These are phyloP conservation scores for Candida suzukii DNA, from an alignment of 805 yeast species.

Conservation along the genomic window DNA sequence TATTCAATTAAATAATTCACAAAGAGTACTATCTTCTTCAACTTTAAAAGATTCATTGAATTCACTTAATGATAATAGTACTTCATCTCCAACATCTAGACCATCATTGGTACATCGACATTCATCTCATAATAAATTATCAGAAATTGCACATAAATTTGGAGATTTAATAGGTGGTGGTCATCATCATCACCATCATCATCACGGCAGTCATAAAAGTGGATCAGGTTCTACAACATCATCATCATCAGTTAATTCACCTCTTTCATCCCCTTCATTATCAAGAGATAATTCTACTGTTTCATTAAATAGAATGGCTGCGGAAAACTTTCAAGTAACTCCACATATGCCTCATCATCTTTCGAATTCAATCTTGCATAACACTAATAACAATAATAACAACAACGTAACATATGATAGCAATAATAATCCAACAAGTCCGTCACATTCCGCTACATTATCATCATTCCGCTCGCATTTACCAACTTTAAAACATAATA, in stretches of 20 bases:
- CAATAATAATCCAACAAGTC: conserved; percentile 7
- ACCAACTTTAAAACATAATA: conserved; percentile 8
- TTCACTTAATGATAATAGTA: too few species aligned
- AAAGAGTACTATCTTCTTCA: not conserved
- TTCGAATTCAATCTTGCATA: not conserved
- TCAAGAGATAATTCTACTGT: conserved; percentile 18
- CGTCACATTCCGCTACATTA: conserved; percentile 1
- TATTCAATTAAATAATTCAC: not conserved
- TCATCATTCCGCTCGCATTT: not conserved
- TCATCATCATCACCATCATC: conserved; percentile 3
- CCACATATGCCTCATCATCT: not conserved
- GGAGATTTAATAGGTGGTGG: conserved; percentile 14
- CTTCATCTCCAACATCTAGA: not conserved
- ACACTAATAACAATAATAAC: too few species aligned
- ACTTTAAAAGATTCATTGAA: not conserved
- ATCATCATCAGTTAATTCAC: conserved; percentile 4
- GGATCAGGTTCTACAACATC: conserved; percentile 8
- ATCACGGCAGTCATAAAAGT: conserved; percentile 5
- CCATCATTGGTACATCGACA: not conserved
- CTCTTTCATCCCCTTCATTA: conserved; percentile 10
- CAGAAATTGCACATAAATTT: conserved; percentile 23
- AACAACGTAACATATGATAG: too few species aligned
- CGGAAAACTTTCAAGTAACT: not conserved
- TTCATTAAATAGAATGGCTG: conserved; percentile 17
- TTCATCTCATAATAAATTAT: conserved; percentile 15